Evolutionary conservation across 139 green algal species (phyloP).

Genomic region (Haematococcus lacustris): DNA sequence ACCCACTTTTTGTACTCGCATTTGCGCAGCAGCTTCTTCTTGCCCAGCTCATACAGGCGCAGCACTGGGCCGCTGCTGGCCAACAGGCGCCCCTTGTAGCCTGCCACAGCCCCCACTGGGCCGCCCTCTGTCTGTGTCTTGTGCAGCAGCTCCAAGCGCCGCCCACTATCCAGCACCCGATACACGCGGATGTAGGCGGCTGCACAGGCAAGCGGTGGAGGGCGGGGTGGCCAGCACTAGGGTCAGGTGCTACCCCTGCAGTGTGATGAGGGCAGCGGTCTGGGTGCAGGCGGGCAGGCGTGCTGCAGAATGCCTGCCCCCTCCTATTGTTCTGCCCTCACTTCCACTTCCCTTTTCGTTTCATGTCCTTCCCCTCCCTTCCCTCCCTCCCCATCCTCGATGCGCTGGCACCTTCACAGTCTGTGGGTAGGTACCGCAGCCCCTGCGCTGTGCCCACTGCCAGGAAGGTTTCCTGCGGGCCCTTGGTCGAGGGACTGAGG

Average conservation of each 20-base stretch:
- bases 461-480: constrained; percentile 5
- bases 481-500: not conserved
- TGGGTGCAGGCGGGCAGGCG: no score
- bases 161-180: constrained; percentile 59
- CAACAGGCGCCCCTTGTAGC: constrained; percentile 86
- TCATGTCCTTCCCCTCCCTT: no score
- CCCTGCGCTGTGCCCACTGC: constrained; percentile 36
- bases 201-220: constrained; percentile 29
- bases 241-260: no score
- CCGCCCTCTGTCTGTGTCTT: constrained; percentile 70
- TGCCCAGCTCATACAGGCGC: constrained; percentile 90
- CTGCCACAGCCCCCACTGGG: constrained; percentile 61
- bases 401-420: constrained; percentile 57
- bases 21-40: constrained; percentile 96
- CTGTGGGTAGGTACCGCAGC: constrained; percentile 78
- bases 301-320: no score
- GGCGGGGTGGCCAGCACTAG: no score
- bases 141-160: constrained; percentile 81
- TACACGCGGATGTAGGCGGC: constrained; percentile 78
- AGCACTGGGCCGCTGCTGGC: constrained; percentile 79
- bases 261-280: no score
- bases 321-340: no score
- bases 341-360: no score
- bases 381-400: no score
- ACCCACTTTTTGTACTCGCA: constrained; percentile 75